Conservation (phyloP, 306 rosid species). For the Gleditsia sinensis region DNA sequence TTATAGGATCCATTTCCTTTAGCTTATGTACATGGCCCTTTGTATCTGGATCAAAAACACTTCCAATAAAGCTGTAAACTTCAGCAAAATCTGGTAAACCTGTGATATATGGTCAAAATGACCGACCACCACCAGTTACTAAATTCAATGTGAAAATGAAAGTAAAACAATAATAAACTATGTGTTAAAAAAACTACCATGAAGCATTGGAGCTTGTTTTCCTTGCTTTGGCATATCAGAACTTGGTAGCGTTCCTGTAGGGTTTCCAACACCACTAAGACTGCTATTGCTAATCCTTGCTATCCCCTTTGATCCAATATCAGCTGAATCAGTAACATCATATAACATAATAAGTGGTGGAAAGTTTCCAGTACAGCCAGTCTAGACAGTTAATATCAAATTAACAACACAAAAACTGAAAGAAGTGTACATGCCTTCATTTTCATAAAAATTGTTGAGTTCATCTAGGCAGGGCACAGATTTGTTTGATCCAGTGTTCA, state of each 20-base stretch:
- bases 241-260: constrained; percentile 39
- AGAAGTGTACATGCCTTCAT: constrained; percentile 59
- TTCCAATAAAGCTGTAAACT: constrained; percentile 72
- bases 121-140: neutral
- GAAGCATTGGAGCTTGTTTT: constrained; percentile 54
- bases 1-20: constrained; percentile 87
- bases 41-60: constrained; percentile 74
- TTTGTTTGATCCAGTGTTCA: constrained; percentile 50
- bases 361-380: constrained; percentile 45
- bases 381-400: constrained; percentile 13
- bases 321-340: constrained; percentile 77
- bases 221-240: constrained; percentile 59
- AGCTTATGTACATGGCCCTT: constrained; percentile 67
- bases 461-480: constrained; percentile 54
- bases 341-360: constrained; percentile 52
- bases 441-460: constrained; percentile 47
- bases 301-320: constrained; percentile 69
- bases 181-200: constrained; percentile 53
- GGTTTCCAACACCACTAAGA: constrained; percentile 56
- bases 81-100: constrained; percentile 77
- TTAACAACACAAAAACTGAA: neutral
- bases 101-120: constrained; percentile 32
- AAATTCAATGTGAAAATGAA: constrained; percentile 16
- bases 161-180: constrained; percentile 10
- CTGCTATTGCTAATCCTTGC: constrained; percentile 47